These are phyloP conservation scores for Leccinum uliginosum DNA, from an alignment of 768 basidiomycete genomes.

Conservation along the genomic window DNA sequence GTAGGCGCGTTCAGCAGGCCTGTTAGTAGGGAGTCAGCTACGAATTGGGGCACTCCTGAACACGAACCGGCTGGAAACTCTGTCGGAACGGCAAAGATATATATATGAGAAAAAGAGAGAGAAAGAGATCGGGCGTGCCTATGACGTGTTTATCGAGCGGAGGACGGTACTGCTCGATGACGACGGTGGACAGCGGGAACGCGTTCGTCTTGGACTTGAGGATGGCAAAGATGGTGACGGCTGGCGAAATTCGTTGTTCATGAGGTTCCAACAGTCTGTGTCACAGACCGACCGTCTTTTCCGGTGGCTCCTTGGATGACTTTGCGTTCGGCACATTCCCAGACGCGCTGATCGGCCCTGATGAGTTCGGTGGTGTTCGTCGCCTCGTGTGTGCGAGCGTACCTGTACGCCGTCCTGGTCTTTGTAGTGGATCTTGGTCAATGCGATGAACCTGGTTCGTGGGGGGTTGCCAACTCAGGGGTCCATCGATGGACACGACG, in stretches of 20 bases:
- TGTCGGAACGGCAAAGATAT: constrained; percentile 11
- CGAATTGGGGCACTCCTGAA: neutral
- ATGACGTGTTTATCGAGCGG: constrained; percentile 75
- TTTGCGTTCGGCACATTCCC: constrained; percentile 87
- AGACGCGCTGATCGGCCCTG: constrained; percentile 51
- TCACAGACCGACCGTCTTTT: constrained; percentile 91
- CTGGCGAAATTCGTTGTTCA: constrained; percentile 27
- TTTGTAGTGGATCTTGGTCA: constrained; percentile 76
- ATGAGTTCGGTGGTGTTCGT: neutral
- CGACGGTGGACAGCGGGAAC: constrained; percentile 72
- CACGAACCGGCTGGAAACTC: constrained; percentile 57
- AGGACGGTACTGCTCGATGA: constrained; percentile 92
- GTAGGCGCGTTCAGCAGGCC: constrained; percentile 77
- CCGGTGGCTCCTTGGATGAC: constrained; percentile 75
- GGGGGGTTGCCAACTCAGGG: constrained; percentile 4
- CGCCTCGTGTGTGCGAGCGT: neutral
- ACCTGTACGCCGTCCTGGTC: constrained; percentile 79
- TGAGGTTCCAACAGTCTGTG: too few relatives aligned
- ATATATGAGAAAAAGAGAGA: neutral
- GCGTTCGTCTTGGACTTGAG: constrained; percentile 68
- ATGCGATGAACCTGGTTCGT: constrained; percentile 67
- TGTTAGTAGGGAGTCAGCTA: constrained; percentile 17
- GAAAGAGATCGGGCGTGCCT: constrained; percentile 39
- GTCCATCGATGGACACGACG: constrained; percentile 5
- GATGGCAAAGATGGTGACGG: constrained; percentile 80